phyloP scores from a whole-genome alignment of 163 green algal genomes.

The Volvox carteri region DNA sequence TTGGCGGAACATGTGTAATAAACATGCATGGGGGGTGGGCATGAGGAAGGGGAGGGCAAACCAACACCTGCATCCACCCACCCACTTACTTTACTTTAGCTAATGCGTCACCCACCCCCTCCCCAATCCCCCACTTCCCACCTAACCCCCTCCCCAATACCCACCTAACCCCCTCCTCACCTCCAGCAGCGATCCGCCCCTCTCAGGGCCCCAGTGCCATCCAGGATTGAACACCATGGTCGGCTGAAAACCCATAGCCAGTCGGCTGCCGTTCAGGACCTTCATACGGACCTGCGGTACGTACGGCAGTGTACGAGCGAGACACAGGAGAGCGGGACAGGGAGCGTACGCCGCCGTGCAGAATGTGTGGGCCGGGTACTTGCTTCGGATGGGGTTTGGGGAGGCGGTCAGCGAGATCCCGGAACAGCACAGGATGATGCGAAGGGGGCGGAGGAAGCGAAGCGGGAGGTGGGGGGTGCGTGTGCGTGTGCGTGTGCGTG shows the following conservation, averaged over 20 bases:
- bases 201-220: conserved; percentile 44
- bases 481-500: too few relatives aligned
- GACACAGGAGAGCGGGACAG: not conserved
- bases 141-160: not conserved
- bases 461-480: too few relatives aligned
- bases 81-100: not conserved
- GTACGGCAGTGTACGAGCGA: not conserved
- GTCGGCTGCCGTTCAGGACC: conserved; percentile 37
- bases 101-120: not conserved
- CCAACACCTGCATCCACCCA: not conserved
- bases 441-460: too few relatives aligned
- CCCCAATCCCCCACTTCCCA: not conserved
- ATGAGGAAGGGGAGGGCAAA: not conserved
- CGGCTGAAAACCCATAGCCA: conserved; percentile 37
- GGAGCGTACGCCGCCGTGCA: not conserved
- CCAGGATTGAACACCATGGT: conserved; percentile 45
- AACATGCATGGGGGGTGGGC: not conserved
- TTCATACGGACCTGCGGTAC: conserved; percentile 27
- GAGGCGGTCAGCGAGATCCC: not conserved
- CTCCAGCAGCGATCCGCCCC: conserved; percentile 18
- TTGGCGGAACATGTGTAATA: not conserved
- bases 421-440: not conserved
- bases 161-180: not conserved
- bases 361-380: not conserved
- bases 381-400: not conserved